Evolutionary conservation across 2,329 filamentous ascomycete genomes (phyloP), one percentile per base, ranked within the genome.

Genomic region (Paracoccidioides lutzii): DNA sequence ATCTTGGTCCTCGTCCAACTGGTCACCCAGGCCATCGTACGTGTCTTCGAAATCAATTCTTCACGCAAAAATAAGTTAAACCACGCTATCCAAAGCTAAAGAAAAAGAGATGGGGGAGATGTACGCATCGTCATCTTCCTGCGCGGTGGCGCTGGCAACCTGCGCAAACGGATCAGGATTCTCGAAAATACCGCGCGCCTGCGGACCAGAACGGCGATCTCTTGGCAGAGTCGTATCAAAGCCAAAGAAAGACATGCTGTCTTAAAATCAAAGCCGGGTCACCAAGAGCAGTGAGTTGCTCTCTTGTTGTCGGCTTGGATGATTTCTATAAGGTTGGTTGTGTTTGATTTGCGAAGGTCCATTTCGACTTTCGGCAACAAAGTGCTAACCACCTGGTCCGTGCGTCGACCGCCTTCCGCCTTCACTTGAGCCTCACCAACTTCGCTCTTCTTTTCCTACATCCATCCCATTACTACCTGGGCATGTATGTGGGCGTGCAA

Each of bases 31-130:
- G 15, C 91, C 91, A 71, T 98, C 93, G 69, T 97, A 97, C 41
- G 91, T 97, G 68, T 98, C 90, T 65, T 98, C 93, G 64, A 97
- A 98, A 65, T 97, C 87, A 65, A 87, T 80, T 55, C 83, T 86
- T 63, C 4, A 55, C 28, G 35, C 15, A 43, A 22, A 46, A 3
- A 51, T 15, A 57, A 48, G 59, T 30, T 55, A 35, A 46, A 30
- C 50, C n/a, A 53, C 38, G 46, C 35, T 52, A 22, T 37, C 51
- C 49, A 9, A 4, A 28, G 22, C 9, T 9, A 22, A 28, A 40
- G 14, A 37, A 66, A 61, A 81, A 62, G 77, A 76, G 53, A 22
- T 22, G 22, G 72, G 71, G 46, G 44, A 55, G 51, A 69, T 77
- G 69, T 75, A 82, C 76, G 74, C 77, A 67, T 84, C 80, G 63